Percentiles rank a stretch among this genome's conserved stretches.
Conservation (phyloP, 177 flowering plant species). For the Tripterygium wilfordii region DNA sequence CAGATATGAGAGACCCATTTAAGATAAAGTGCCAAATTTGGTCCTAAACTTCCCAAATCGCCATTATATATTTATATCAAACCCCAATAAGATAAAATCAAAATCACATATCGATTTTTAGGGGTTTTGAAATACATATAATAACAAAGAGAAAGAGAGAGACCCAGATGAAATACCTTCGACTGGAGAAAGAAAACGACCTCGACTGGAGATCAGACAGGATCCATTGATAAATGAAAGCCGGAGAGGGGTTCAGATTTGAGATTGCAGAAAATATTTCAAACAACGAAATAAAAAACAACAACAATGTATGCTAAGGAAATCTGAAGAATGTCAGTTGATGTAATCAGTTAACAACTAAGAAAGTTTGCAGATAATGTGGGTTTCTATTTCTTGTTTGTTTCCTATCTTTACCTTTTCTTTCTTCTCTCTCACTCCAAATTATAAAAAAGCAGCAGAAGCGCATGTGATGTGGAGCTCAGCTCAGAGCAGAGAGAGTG, state of each 20-base stretch:
- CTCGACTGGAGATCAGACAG: slow-evolving; percentile 9
- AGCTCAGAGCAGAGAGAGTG: slow-evolving; percentile 4
- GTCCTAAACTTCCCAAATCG: no score
- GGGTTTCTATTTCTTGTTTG: slow-evolving; percentile 13
- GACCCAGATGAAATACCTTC: slow-evolving; percentile 26
- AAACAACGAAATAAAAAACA: not conserved
- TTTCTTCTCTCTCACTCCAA: no score
- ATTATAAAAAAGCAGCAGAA: no score
- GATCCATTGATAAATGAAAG: slow-evolving; percentile 4
- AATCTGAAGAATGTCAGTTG: slow-evolving; percentile 24
- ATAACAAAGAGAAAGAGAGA: slow-evolving; percentile 4
- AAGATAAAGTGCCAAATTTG: slow-evolving; percentile 10
- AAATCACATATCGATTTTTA: not conserved
- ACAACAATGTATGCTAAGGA: slow-evolving; percentile 1
- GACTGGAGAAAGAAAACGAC: slow-evolving; percentile 19
- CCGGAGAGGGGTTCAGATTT: slow-evolving; percentile 12
- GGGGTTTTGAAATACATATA: not conserved
- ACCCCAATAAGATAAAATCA: no score
- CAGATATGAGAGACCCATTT: slow-evolving; percentile 12
- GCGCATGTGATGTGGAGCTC: no score
- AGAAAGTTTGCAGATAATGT: slow-evolving; percentile 5
- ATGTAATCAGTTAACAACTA: not conserved
- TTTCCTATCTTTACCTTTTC: no score
- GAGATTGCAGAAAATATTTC: slow-evolving; percentile 1
- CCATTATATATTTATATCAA: no score